A percentile compares a stretch with the other conserved stretches of the same genome.
Evolutionary conservation across 2,329 filamentous ascomycete genomes (phyloP).

Genomic region (Arthrobotrys iridis): DNA sequence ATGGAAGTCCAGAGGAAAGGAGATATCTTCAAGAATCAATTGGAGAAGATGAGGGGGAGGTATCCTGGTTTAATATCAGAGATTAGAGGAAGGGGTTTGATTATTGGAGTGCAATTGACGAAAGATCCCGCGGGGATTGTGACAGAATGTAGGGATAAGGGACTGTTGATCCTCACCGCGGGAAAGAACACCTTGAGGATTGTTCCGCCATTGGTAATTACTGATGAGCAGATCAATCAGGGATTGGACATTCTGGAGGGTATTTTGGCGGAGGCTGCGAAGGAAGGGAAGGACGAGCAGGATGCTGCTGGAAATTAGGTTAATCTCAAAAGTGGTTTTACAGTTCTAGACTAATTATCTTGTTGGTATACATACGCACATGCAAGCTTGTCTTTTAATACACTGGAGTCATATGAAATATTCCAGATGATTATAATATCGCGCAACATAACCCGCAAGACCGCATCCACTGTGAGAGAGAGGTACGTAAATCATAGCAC

Average conservation of each 20-base stretch:
- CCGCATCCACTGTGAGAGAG: no score
- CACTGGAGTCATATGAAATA: no score
- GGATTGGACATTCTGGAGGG: conserved; percentile 80
- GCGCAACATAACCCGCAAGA: no score
- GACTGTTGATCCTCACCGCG: conserved; percentile 88
- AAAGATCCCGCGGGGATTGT: conserved; percentile 78
- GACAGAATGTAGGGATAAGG: conserved; percentile 85
- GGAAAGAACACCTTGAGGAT: conserved; percentile 92
- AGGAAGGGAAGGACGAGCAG: conserved; percentile 6
- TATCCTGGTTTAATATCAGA: conserved; percentile 80
- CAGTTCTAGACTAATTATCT: background rate
- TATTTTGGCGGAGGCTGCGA: conserved; percentile 60
- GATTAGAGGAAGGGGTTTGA: conserved; percentile 82
- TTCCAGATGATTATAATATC: no score
- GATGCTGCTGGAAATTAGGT: conserved; percentile 1
- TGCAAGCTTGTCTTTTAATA: no score
- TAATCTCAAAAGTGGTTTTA: no score
- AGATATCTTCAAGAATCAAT: conserved; percentile 69
- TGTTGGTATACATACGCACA: no score
- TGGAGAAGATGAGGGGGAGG: conserved; percentile 68
- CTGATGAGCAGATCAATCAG: conserved; percentile 79
- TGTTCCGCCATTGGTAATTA: conserved; percentile 85
- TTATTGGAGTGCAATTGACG: conserved; percentile 84
- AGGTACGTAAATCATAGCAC: no score
- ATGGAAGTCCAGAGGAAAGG: conserved; percentile 75